Evolutionary conservation across 1,284 basidiomycete species (phyloP).

Genomic region (Ganoderma meredithae): DNA sequence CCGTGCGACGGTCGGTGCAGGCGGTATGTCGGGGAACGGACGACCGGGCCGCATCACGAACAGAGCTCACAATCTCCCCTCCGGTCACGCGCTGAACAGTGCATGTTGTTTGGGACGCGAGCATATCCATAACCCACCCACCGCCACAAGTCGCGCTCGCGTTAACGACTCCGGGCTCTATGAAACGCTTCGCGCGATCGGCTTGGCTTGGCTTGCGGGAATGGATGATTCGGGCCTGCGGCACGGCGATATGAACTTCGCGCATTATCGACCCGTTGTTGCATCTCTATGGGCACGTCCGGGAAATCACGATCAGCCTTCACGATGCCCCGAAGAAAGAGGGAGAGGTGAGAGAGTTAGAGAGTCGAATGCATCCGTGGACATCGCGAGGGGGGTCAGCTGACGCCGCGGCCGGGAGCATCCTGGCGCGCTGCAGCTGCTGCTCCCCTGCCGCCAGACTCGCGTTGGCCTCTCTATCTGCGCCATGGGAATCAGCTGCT

Average conservation of each 20-base stretch:
- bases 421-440: no score
- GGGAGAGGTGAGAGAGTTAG: not conserved
- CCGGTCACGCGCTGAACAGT: not conserved
- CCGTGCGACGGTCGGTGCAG: not conserved
- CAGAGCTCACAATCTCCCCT: not conserved
- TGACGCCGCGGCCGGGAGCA: not conserved
- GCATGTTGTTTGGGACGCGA: not conserved
- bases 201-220: no score
- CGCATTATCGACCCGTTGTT: not conserved
- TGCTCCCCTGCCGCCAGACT: not conserved
- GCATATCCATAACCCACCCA: not conserved
- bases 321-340: not conserved
- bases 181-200: slow-evolving; percentile 4
- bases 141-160: not conserved
- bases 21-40: not conserved
- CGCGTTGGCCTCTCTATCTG: not conserved
- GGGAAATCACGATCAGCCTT: not conserved
- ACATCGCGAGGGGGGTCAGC: not conserved
- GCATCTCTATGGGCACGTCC: not conserved
- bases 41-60: not conserved
- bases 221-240: not conserved
- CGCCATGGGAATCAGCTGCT: not conserved
- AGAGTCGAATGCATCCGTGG: not conserved
- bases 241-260: not conserved
- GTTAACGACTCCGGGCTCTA: no score